Base-by-base conservation (phyloP, 495 filamentous ascomycete species). In the Glutinoglossum americanum region DNA sequence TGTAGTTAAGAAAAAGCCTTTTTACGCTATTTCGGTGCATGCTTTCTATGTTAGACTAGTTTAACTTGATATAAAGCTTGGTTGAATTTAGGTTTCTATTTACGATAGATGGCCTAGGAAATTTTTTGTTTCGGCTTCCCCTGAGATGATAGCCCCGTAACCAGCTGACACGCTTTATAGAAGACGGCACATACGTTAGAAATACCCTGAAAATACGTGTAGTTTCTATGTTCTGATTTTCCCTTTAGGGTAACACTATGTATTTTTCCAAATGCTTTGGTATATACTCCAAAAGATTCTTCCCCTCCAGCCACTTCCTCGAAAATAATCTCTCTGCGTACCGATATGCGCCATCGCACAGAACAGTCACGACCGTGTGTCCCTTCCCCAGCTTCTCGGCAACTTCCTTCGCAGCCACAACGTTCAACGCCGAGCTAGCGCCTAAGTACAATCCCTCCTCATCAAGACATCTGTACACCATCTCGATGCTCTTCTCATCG, bases 371-470 rank as follows among this genome's bases (percentile, higher is more conserved):
- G 10, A 98, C 84, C 0, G 87, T 94, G 63, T 89, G 81, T 41
- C 90, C 90, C 64, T 79, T 83, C 26, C 92, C 92, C 32, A 98
- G 66, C 70, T 85, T 85, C 76, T 92, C 81, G 0, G 93, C 92
- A 26, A 96, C 80, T 70, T 97, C 88, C 73, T 92, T 87, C 15
- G 92, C 92, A 7, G 92, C 92, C 8, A 86, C 92, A 5, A 98
- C 92, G 67, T 98, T 98, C 62, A 98, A 73, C 61, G 87, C 83
- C 15, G 82, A 88, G 68, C 87, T 93, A 25, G 90, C 92, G 35
- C 92, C 92, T n/a, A 98, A 73, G 64, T 98, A 98, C 55, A 98
- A 70, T 0, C 92, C 92, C 64, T 98, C 92, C 70, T 97, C 92
- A 64, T 98, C 92, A 62, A 98, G 73, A 64, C 93, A 94, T 60